These are phyloP conservation scores for Agaricus blazei DNA, from an alignment of 768 basidiomycete species.

Conservation along the genomic window DNA sequence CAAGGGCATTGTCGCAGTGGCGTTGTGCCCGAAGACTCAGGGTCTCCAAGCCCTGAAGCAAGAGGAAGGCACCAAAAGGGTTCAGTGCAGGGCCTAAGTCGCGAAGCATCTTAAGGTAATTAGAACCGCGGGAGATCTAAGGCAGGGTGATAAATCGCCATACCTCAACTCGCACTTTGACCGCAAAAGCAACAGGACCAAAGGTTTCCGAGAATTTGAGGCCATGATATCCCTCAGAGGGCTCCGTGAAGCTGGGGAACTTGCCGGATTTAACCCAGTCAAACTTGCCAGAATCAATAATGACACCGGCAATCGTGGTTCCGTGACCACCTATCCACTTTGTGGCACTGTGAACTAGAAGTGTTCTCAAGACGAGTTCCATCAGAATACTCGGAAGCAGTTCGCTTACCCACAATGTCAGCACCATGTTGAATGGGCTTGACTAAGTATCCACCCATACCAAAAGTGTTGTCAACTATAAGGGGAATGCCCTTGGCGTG, in stretches of 20 bases:
- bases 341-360: slow-evolving; percentile 65
- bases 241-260: slow-evolving; percentile 72
- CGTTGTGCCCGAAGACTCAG: slow-evolving; percentile 66
- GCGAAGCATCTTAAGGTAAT: slow-evolving; percentile 40
- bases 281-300: slow-evolving; percentile 71
- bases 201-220: slow-evolving; percentile 63
- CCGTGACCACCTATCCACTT: slow-evolving; percentile 87
- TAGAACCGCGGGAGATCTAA: slow-evolving; percentile 6
- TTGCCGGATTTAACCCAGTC: slow-evolving; percentile 65
- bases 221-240: slow-evolving; percentile 74
- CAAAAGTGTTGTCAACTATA: slow-evolving; percentile 80
- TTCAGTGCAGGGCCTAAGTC: slow-evolving; percentile 64
- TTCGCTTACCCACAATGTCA: slow-evolving; percentile 63
- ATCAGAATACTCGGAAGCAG: neutral
- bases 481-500: slow-evolving; percentile 70
- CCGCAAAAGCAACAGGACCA: slow-evolving; percentile 55
- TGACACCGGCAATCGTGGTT: slow-evolving; percentile 71
- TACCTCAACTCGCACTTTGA: slow-evolving; percentile 56
- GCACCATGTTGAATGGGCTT: slow-evolving; percentile 71
- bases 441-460: slow-evolving; percentile 70
- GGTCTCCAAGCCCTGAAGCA: slow-evolving; percentile 78
- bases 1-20: slow-evolving; percentile 67
- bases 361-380: neutral
- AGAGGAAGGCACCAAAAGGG: slow-evolving; percentile 70
- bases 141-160: neutral